Evolutionary conservation across 2,329 filamentous ascomycete genomes (phyloP), one percentile per base, ranked within the genome.

Genomic region (Penicillium thymicola): DNA sequence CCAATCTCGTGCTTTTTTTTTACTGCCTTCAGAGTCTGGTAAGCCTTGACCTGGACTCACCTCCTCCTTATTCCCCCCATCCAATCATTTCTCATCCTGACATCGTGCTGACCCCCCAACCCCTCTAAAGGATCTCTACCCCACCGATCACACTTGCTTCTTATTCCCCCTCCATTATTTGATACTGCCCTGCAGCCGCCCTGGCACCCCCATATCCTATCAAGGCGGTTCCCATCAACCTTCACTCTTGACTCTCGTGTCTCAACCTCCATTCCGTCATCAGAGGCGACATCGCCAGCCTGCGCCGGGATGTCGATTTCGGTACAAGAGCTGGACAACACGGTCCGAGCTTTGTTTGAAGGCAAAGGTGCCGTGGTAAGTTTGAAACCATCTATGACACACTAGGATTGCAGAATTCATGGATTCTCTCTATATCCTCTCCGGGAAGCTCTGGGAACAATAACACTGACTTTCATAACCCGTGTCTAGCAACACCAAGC

Each of bases 321-420:
- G 71, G 93, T 99, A 78, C 86, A 89, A 77, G 94, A 99, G 86
- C 87, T 99, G 81, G 94, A 99, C 85, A 88, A 83, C 77, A 94
- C 92, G 66, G 93, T 97, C 83, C 92, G 90, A 76, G 87, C 90
- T 81, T 97, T 99, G 79, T 99, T 96, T 73, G 93, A 97, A 80
- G 92, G 92, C 75, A 89, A 93, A 76, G 94, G 94, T 69, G 91
- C 97, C 60, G 85, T 92, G 82, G 92, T 96, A 82, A 70, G 87
- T 79, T 8, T 14, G 4, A 21, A 28, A 13, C 7, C 16, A 13
- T 41, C 28, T 28, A 6, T 14, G 27, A 11, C 14, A 36, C 6
- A 36, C 34, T 32, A 8, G 27, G 2, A 16, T 41, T 21, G 4
- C 21, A 34, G 11, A 32, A 21, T 51, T 18, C 37, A 25, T 21